Evolutionary conservation across 2,329 filamentous ascomycete species (phyloP), one percentile per base, ranked within the genome.

Genomic region (Aplosporella prunicola): DNA sequence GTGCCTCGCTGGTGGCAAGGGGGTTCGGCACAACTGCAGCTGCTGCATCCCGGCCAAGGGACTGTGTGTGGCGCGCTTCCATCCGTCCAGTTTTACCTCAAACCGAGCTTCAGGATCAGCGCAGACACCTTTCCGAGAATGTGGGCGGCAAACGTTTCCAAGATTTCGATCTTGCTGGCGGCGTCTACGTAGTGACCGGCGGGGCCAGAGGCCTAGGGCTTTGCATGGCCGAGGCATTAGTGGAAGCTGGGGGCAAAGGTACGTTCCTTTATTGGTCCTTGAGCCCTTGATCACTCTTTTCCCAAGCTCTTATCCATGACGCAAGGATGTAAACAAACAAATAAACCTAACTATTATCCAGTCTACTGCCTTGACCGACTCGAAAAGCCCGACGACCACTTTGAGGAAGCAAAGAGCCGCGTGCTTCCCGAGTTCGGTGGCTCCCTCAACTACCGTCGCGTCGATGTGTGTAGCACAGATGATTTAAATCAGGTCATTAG

Each of bases 381-480:
- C 14, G 60, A 69, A 2, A 55, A 66, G 28, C 76, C 76, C 1
- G 67, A 66, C 28, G 50, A 68, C 1, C 69, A 74, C 32, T 91
- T 87, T 56, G 68, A 67, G 33, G 62, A 66, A 24, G 69, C 86
- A 27, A 75, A 78, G 42, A 63, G 70, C 41, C 70, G 76, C 24
- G 76, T 80, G 20, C 62, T 62, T 6, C 57, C 68, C 22, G 73
- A 80, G 50, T 68, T 82, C 17, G 72, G 69, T 44, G 78, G 77
- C 4, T 71, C 69, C 30, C 59, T 91, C 25, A 68, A 76, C 40
- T 93, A 93, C 63, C 78, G 80, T 53, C 75, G 78, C 43, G 75
- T 86, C 34, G 85, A 94, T 56, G 84, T 93, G 8, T 74, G 82
- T 14, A 73, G 89, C 49, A 75, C 78, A 20, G 63, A 70, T 3